Evolutionary conservation across 371 early-diverging fungal species (phyloP).

Genomic region (Mucor racemosus): DNA sequence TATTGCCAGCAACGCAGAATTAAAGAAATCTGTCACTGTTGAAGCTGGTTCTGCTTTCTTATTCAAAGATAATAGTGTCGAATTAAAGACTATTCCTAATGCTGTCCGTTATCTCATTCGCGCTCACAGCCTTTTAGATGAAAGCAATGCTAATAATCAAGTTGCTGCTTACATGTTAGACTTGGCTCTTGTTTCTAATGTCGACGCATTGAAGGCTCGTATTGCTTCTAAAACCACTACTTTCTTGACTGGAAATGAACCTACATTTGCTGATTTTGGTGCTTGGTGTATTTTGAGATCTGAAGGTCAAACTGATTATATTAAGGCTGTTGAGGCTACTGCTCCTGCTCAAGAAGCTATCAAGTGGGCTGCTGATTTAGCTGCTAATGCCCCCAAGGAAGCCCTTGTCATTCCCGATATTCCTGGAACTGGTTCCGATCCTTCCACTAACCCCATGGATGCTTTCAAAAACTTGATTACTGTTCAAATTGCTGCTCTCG

Average conservation of each 20-base stretch:
- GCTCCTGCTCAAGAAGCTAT: slow-evolving; percentile 41
- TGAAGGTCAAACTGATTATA: slow-evolving; percentile 33
- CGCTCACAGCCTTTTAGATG: slow-evolving; percentile 26
- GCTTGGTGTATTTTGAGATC: slow-evolving; percentile 55
- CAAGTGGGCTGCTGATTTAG: slow-evolving; percentile 30
- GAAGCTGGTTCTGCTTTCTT: slow-evolving; percentile 18
- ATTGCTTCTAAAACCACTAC: slow-evolving; percentile 23
- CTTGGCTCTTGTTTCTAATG: slow-evolving; percentile 18
- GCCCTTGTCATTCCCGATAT: slow-evolving; percentile 34
- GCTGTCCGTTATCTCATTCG: slow-evolving; percentile 28
- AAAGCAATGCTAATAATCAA: slow-evolving; percentile 27
- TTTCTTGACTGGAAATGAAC: slow-evolving; percentile 46
- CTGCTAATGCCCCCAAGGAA: slow-evolving; percentile 30
- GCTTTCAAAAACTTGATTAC: slow-evolving; percentile 62
- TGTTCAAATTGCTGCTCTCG: slow-evolving; percentile 46
- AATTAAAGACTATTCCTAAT: slow-evolving; percentile 15
- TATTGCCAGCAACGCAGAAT: slow-evolving; percentile 16
- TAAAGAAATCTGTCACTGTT: slow-evolving; percentile 19
- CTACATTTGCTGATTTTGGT: slow-evolving; percentile 48
- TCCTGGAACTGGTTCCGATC: slow-evolving; percentile 53
- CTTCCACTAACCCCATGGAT: slow-evolving; percentile 59
- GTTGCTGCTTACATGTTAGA: slow-evolving; percentile 25
- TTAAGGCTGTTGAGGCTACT: slow-evolving; percentile 39
- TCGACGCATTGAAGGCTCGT: slow-evolving; percentile 11
- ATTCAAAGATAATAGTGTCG: slow-evolving; percentile 15